Evolutionary conservation across 257 asterid genomes (phyloP).

Genomic region (Echites panduratus): DNA sequence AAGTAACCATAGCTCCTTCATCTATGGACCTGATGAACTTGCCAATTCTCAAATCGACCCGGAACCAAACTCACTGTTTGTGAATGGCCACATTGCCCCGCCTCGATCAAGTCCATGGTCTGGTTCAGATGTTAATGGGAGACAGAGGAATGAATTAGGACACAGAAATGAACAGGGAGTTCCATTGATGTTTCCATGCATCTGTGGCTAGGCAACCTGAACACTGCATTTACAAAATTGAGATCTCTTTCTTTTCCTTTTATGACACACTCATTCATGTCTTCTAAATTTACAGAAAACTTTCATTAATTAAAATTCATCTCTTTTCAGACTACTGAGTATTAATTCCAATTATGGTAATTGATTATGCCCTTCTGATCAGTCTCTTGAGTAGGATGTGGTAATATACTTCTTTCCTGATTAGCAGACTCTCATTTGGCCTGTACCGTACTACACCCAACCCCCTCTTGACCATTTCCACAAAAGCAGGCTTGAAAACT

Average conservation of each 20-base stretch:
- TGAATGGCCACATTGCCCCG: slow-evolving; percentile 37
- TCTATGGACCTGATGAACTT: slow-evolving; percentile 31
- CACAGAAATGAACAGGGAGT: slow-evolving; percentile 24
- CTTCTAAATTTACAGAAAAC: background rate
- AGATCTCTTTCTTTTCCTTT: background rate
- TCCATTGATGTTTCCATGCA: slow-evolving; percentile 35
- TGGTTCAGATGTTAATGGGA: slow-evolving; percentile 20
- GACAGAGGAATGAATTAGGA: slow-evolving; percentile 15
- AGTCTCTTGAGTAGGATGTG: background rate
- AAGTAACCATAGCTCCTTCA: slow-evolving; percentile 24
- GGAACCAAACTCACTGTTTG: slow-evolving; percentile 29
- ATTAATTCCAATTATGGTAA: background rate
- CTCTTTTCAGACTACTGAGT: background rate
- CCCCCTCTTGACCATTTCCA: background rate
- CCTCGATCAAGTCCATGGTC: slow-evolving; percentile 29
- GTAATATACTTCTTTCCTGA: too few species aligned
- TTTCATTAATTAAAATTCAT: background rate
- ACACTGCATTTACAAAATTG: background rate
- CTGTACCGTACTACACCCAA: too few species aligned
- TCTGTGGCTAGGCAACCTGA: slow-evolving; percentile 25
- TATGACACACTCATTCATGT: background rate
- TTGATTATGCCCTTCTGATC: background rate
- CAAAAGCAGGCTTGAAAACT: background rate
- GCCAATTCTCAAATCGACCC: slow-evolving; percentile 12
- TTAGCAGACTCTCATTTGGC: too few species aligned